Percentiles rank a stretch among this genome's conserved stretches.
Conservation (phyloP, 139 green algal species). For the Picocystis salinarum region DNA sequence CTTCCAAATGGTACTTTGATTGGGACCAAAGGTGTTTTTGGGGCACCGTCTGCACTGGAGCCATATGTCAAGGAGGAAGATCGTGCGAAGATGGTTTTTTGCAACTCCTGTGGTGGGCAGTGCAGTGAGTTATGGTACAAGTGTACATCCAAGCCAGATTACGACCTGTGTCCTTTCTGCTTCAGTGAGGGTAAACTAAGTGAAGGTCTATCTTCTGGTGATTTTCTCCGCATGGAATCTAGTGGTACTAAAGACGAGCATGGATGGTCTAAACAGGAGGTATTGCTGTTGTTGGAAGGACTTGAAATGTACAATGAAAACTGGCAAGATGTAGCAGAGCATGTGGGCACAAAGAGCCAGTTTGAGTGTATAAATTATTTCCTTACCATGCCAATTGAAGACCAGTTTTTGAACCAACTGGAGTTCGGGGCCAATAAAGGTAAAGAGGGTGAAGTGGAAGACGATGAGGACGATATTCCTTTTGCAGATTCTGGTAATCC, state of each 20-base stretch:
- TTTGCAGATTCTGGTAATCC: constrained; percentile 65
- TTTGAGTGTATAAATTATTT: constrained; percentile 76
- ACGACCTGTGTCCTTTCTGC: constrained; percentile 24
- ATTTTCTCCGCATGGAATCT: constrained; percentile 64
- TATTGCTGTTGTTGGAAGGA: constrained; percentile 51
- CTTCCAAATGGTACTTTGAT: constrained; percentile 5
- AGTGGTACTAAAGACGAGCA: neutral
- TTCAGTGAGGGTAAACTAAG: constrained; percentile 58
- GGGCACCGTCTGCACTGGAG: neutral
- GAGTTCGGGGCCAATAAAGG: constrained; percentile 15
- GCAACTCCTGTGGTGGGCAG: constrained; percentile 7
- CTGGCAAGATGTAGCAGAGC: constrained; percentile 62
- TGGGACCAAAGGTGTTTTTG: neutral
- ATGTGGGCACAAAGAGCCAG: constrained; percentile 57
- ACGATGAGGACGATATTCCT: constrained; percentile 19
- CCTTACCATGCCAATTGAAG: constrained; percentile 73
- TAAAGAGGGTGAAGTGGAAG: neutral
- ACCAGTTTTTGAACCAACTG: constrained; percentile 53
- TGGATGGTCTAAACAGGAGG: constrained; percentile 49
- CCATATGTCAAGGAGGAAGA: constrained; percentile 12
- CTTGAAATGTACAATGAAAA: constrained; percentile 68
- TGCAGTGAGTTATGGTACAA: too few species aligned
- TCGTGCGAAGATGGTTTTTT: constrained; percentile 3
- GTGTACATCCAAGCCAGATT: too few species aligned
- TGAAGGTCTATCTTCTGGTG: constrained; percentile 31